Percentiles rank a stretch among this genome's conserved stretches.
phyloP scores from a whole-genome alignment of 2,329 filamentous ascomycete genomes.

The Claviceps cyperi region DNA sequence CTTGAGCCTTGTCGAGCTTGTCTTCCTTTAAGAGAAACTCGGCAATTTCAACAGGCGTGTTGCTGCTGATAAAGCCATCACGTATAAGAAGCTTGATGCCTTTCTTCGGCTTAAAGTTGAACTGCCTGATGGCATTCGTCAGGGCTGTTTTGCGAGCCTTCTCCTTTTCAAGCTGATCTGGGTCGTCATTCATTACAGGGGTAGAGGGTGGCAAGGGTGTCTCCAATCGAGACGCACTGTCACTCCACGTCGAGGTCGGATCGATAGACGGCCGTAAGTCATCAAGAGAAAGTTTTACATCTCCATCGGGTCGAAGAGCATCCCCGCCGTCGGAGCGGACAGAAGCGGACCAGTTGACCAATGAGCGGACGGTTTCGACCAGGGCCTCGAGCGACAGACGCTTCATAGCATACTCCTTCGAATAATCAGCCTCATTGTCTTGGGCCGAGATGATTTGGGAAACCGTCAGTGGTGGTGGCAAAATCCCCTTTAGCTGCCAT shows the following conservation, averaged over 20 bases:
- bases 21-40: conserved; percentile 70
- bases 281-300: conserved; percentile 24
- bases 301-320: conserved; percentile 16
- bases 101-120: conserved; percentile 96
- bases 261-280: conserved; percentile 54
- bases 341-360: conserved; percentile 77
- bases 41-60: conserved; percentile 69
- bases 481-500: conserved; percentile 73
- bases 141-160: conserved; percentile 90
- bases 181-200: conserved; percentile 70
- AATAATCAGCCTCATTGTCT: conserved; percentile 55
- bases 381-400: conserved; percentile 77
- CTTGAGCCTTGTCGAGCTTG: conserved; percentile 74
- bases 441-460: conserved; percentile 50
- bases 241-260: conserved; percentile 41
- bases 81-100: conserved; percentile 74
- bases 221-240: conserved; percentile 47
- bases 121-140: conserved; percentile 74
- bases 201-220: conserved; percentile 48
- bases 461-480: conserved; percentile 77
- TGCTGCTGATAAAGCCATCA: conserved; percentile 74
- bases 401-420: conserved; percentile 84
- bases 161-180: conserved; percentile 82
- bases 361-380: conserved; percentile 73
- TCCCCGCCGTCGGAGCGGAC: conserved; percentile 41